Conservation (phyloP, 2,329 filamentous ascomycete genomes). For the Pseudogymnoascus sp. region DNA sequence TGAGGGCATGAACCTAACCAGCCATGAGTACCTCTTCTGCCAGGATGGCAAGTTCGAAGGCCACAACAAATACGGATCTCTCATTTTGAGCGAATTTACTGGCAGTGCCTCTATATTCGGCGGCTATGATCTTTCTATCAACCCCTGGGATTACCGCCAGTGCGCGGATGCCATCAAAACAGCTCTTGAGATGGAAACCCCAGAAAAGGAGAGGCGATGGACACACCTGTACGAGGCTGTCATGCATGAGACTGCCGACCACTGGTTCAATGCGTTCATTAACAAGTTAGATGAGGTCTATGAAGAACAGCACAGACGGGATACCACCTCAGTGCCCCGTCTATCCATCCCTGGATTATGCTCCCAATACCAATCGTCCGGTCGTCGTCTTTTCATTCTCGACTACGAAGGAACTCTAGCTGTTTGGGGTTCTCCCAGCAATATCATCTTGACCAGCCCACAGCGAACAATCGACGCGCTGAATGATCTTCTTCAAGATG, state of each 20-base stretch:
- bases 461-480: conserved; percentile 75
- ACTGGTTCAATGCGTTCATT: conserved; percentile 77
- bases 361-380: conserved; percentile 57
- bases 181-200: conserved; percentile 71
- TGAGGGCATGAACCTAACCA: conserved; percentile 95
- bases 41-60: conserved; percentile 70
- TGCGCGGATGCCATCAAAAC: conserved; percentile 79
- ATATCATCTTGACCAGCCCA: conserved; percentile 79
- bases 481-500: conserved; percentile 72
- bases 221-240: conserved; percentile 65
- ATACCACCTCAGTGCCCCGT: conserved; percentile 80
- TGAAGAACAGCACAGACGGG: conserved; percentile 75
- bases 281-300: conserved; percentile 66
- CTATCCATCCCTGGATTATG: conserved; percentile 62
- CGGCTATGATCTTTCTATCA: conserved; percentile 74
- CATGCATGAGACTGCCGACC: conserved; percentile 71
- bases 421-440: conserved; percentile 75
- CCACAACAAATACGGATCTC: conserved; percentile 73
- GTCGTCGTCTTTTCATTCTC: conserved; percentile 74
- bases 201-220: conserved; percentile 72
- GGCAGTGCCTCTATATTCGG: conserved; percentile 83
- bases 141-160: conserved; percentile 90
- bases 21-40: conserved; percentile 88
- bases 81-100: conserved; percentile 93
- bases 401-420: conserved; percentile 93